phyloP scores from a whole-genome alignment of 257 asterid genomes.

The Solanum verrucosum region DNA sequence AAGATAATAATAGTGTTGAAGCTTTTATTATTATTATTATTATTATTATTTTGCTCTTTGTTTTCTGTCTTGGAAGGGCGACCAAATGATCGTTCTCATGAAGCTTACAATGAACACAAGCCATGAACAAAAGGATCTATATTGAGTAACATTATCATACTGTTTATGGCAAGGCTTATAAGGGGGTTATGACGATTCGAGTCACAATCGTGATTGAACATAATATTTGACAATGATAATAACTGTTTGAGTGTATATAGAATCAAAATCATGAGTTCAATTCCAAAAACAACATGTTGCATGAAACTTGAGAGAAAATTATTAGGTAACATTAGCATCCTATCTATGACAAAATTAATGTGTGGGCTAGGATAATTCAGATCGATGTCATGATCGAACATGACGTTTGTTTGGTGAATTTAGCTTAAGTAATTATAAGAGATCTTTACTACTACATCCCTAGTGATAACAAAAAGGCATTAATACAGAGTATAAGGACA shows the following conservation, averaged over 20 bases:
- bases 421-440: no score
- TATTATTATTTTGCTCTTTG: neutral
- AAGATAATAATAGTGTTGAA: neutral
- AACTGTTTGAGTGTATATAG: no score
- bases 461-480: neutral
- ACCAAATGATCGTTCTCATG: neutral
- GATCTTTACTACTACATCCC: neutral
- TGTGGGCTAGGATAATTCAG: accelerated
- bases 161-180: neutral
- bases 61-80: neutral
- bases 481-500: neutral
- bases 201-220: neutral
- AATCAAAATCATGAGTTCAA: neutral
- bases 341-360: no score
- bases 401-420: neutral
- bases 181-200: neutral
- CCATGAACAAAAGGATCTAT: neutral
- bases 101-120: neutral
- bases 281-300: neutral
- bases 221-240: neutral
- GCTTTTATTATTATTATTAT: no score
- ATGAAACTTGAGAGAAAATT: neutral
- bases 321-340: no score
- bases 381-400: no score
- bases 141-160: neutral